These are phyloP conservation scores for Alternaria triticimaculans DNA, from an alignment of 2,329 filamentous ascomycete species.

Conservation along the genomic window DNA sequence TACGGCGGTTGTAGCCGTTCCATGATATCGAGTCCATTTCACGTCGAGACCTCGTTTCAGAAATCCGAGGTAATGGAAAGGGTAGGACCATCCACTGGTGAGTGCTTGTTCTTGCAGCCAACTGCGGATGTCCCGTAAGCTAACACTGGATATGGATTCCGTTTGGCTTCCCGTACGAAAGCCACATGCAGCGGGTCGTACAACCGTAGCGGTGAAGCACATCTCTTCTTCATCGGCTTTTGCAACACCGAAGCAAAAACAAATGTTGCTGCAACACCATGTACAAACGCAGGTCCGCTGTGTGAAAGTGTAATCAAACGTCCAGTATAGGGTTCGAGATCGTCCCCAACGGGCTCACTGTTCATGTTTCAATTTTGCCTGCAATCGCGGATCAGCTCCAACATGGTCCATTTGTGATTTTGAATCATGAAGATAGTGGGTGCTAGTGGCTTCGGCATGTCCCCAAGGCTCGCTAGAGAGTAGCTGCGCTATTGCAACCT, in stretches of 20 bases:
- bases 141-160: constrained; percentile 20
- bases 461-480: constrained; percentile 1
- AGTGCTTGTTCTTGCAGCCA: constrained; percentile 20
- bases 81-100: constrained; percentile 9
- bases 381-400: constrained; percentile 4
- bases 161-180: constrained; percentile 22
- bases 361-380: constrained; percentile 1
- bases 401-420: not conserved
- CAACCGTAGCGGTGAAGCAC: constrained; percentile 42
- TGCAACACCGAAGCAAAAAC: constrained; percentile 9
- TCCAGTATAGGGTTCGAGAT: constrained; percentile 2
- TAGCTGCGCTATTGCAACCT: constrained; percentile 2
- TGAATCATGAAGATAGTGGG: constrained; percentile 4
- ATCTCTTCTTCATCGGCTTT: constrained; percentile 5
- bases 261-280: not conserved
- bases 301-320: not conserved
- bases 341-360: not conserved
- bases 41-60: constrained; percentile 35
- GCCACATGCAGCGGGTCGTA: constrained; percentile 34
- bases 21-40: constrained; percentile 13
- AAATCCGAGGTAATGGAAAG: constrained; percentile 26
- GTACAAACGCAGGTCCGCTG: not conserved
- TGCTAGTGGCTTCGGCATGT: constrained; percentile 7
- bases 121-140: constrained; percentile 8
- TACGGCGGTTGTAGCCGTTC: constrained; percentile 13